Base-by-base conservation (phyloP, 805 yeast species). In the Saccharomycopsis schoenii region DNA sequence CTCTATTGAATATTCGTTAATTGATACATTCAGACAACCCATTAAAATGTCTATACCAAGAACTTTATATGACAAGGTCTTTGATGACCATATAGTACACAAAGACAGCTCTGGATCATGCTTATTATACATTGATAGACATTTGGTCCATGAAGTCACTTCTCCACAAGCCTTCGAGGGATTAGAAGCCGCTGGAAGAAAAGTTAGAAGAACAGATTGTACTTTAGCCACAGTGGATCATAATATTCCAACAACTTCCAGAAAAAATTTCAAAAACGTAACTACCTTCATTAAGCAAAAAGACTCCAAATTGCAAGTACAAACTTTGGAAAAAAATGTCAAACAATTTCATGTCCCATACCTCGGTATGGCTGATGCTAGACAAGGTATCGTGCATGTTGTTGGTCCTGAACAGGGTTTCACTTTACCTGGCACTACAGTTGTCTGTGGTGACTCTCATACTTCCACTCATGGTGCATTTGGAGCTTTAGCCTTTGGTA, bases 91-190 rank as follows among this genome's bases (percentile, higher is more conserved):
- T 72, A 77, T 93, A 62, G 99, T 94, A 66, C 92, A 91, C 76
- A 79, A 83, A 70, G 96, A 90, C 68, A 93, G 89, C 59, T 83
- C 89, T 41, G 96, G 96, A 34, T 91, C 97, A 21, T 86, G 82
- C 71, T 79, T 94, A 65, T 75, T 94, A 64, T 94, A 89, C 75
- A 93, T 94, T 63, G 99, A 94, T 76, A 89, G 99, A 76, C 99
- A 94, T 74, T 80, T 94, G 67, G 97, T 94, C 58, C 99, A 94
- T 74, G 99, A 94, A 77, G 99, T 94, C 59, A 94, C 99, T 1
- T 93, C 98, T 36, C 99, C 99, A 41, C 99, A 94, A 76, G 99
- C 99, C 11, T 94, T 94, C 71, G 99, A 94, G 77, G 99, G 99
- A 58, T 81, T 94, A 68, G 82, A 80, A 65, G 87, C 84, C 69